Base-by-base conservation (phyloP, 2,329 filamentous ascomycete species). In the Venturia asperata region DNA sequence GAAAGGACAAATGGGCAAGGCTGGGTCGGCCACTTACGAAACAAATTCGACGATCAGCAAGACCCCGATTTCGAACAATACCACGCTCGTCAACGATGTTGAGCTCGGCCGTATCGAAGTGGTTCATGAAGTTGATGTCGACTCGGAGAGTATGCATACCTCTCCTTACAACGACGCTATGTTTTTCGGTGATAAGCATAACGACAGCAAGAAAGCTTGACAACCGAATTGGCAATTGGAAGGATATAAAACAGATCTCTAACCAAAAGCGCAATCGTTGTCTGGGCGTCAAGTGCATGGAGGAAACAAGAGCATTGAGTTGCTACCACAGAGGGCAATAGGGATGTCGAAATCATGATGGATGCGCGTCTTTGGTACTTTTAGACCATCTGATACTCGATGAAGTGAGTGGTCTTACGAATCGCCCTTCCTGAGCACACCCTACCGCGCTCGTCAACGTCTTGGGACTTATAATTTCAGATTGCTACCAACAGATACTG, bases 101-200 rank as follows among this genome's bases (percentile, higher is more conserved):
- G 63, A 64, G 34, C 47, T 64, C 45, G 63, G 63, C 45, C 19
- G 17, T n/a, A 64, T 64, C 47, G 37, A 61, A 41, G 63, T 64
- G 7, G 24, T 45, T 7, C 27, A 15, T 21, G 63, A 64, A 19
- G 37, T 58, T 5, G 34, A 60, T 3, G 13, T 64, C 6, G 58
- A 61, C 24, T 21, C 34, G 1, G 58, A 61, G 58, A 34, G 15
- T 37, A 34, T n/a, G 27, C 49, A 10, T 21, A 56, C 13, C 15
- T 27, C 34, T 21, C 24, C 3, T 21, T 2, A 56, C 49, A 21
- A 56, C 49, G 49, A 21, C 9, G 30, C 49, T 34, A 47, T 47
- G 45, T 56, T 56, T 27, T 56, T 56, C 30, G 49, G 19, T 34
- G 27, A 34, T 56, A 17, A 1, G 17, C 13, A 56, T 19, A 56